Evolutionary conservation across 1,139 yeast genomes (phyloP).

Genomic region (Pichia sp.): DNA sequence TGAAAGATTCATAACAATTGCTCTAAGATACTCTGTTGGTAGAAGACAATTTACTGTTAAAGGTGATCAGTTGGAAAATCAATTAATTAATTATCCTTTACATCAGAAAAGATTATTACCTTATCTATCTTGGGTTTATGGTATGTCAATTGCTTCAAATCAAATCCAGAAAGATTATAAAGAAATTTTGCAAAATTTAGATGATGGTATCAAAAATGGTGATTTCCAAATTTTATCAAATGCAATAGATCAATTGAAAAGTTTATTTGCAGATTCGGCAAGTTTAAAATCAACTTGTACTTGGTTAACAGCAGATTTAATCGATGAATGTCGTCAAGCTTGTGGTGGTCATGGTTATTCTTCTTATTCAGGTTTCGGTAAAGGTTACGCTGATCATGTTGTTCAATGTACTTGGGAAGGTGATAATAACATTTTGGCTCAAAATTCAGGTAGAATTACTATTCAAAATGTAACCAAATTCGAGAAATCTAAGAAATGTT

Average conservation of each 20-base stretch:
- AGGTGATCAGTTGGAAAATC: conserved; percentile 41
- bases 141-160: conserved; percentile 67
- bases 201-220: conserved; percentile 42
- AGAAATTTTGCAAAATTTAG: conserved; percentile 47
- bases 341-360: conserved; percentile 98
- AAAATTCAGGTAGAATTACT: conserved; percentile 75
- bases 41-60: conserved; percentile 74
- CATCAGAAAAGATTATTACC: conserved; percentile 86
- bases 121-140: conserved; percentile 69
- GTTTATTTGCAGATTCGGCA: conserved; percentile 79
- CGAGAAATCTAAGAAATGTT: conserved; percentile 27
- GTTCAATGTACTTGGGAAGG: conserved; percentile 99
- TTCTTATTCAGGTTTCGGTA: conserved; percentile 82
- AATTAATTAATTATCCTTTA: conserved; percentile 72
- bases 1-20: conserved; percentile 75
- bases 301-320: conserved; percentile 73
- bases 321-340: conserved; percentile 88
- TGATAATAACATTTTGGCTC: conserved; percentile 79
- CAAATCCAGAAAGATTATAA: conserved; percentile 52
- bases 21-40: conserved; percentile 81
- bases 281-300: conserved; percentile 85
- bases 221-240: conserved; percentile 31
- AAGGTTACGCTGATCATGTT: conserved; percentile 85
- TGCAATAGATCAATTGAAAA: conserved; percentile 61
- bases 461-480: conserved; percentile 45